A percentile compares a stretch with the other conserved stretches of the same genome.
phyloP scores from a whole-genome alignment of 345 rosid genomes.

The Pistacia vera region DNA sequence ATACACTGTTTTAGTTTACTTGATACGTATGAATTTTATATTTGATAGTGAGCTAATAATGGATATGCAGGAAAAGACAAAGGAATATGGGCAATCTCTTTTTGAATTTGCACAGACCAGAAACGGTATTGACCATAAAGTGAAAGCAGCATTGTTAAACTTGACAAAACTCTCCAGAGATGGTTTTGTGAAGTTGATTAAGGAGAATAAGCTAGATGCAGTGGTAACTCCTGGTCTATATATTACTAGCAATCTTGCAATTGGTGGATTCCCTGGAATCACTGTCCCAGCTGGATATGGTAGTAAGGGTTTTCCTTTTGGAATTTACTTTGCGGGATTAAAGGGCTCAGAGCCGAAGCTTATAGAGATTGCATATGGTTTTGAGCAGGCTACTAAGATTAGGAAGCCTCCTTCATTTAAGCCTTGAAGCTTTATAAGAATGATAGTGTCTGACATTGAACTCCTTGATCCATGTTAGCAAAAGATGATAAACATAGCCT shows the following conservation, averaged over 20 bases:
- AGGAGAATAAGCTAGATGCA: conserved; percentile 36
- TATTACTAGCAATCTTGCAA: conserved; percentile 20
- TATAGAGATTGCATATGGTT: conserved; percentile 48
- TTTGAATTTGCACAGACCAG: conserved; percentile 23
- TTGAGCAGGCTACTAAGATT: conserved; percentile 34
- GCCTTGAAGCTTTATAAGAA: not conserved
- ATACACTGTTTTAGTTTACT: not conserved
- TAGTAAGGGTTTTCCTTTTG: conserved; percentile 31
- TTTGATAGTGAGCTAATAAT: not conserved
- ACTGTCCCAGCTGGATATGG: conserved; percentile 45
- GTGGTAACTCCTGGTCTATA: conserved; percentile 12
- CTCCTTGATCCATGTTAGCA: no score
- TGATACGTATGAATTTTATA: not conserved
- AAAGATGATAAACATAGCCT: no score
- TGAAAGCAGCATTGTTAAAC: conserved; percentile 25
- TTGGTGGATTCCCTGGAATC: conserved; percentile 45
- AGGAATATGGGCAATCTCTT: conserved; percentile 31
- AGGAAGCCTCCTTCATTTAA: conserved; percentile 30
- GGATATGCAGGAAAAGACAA: conserved; percentile 33
- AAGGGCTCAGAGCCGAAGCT: conserved; percentile 40
- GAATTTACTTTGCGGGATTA: conserved; percentile 42
- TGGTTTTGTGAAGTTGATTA: conserved; percentile 35
- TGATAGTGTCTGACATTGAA: no score
- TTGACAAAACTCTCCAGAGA: not conserved
- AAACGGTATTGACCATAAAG: conserved; percentile 26